These are phyloP conservation scores for Penicillium sp. DNA, from an alignment of 2,329 filamentous ascomycete genomes.

Conservation along the genomic window DNA sequence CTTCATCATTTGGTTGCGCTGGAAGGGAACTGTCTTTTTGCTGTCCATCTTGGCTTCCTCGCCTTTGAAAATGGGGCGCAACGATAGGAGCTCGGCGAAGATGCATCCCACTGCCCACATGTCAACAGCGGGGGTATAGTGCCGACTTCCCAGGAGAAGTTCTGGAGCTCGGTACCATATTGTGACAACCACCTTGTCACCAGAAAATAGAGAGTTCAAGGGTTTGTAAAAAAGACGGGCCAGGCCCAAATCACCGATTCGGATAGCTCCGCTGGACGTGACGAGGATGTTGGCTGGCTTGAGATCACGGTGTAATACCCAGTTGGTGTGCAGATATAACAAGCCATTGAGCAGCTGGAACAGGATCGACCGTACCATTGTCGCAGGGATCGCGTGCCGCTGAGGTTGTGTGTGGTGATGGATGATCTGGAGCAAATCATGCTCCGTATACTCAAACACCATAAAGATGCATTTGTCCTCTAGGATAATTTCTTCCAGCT, in stretches of 20 bases:
- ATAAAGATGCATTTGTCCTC: constrained; percentile 99
- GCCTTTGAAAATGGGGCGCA: constrained; percentile 96
- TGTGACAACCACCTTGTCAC: constrained; percentile 97
- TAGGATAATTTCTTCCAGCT: constrained; percentile 91
- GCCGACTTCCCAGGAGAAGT: constrained; percentile 85
- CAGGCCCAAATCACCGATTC: constrained; percentile 92
- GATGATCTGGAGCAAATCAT: constrained; percentile 96
- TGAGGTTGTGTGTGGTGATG: constrained; percentile 94
- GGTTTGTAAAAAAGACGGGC: constrained; percentile 94
- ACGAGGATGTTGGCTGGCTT: constrained; percentile 99
- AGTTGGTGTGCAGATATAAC: constrained; percentile 93
- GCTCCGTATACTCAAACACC: constrained; percentile 98
- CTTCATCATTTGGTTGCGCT: constrained; percentile 98
- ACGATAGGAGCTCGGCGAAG: constrained; percentile 87
- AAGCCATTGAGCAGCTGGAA: constrained; percentile 95
- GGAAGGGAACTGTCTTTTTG: constrained; percentile 97
- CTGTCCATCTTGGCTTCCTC: constrained; percentile 99
- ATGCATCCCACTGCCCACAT: constrained; percentile 98
- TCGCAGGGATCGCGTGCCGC: constrained; percentile 83
- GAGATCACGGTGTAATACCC: constrained; percentile 94
- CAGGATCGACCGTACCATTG: constrained; percentile 90
- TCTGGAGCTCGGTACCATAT: constrained; percentile 99
- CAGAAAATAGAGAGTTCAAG: constrained; percentile 85
- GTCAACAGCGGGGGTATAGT: constrained; percentile 96
- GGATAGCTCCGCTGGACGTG: constrained; percentile 85